A percentile compares a stretch with the other conserved stretches of the same genome.
Evolutionary conservation across 805 yeast genomes (phyloP).

Genomic region (Pichia ethanolica): DNA sequence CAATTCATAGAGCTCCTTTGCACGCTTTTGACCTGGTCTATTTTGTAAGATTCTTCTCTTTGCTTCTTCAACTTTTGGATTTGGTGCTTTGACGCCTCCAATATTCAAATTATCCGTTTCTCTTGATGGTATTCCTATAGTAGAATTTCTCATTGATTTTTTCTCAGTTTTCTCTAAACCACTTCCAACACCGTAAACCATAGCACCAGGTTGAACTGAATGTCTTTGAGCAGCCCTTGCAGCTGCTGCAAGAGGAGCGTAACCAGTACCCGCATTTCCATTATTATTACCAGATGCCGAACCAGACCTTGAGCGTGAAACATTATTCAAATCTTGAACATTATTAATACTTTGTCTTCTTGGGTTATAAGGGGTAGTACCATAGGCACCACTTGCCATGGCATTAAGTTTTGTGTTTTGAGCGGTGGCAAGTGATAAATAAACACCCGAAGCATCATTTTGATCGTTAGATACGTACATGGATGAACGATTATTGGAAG

Average conservation of each 20-base stretch:
- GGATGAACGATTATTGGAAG: conserved; percentile 11
- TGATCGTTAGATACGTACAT: conserved; percentile 14
- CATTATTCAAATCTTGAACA: no score
- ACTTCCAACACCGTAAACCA: background rate
- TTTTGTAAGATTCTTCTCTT: conserved; percentile 8
- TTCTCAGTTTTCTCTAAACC: background rate
- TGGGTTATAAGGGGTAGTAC: background rate
- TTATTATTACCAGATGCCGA: background rate
- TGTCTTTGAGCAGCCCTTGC: conserved; percentile 22
- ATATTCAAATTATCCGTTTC: background rate
- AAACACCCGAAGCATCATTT: conserved; percentile 47
- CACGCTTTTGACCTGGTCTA: conserved; percentile 29
- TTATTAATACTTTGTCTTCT: background rate
- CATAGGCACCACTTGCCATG: conserved; percentile 20
- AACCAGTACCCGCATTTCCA: background rate
- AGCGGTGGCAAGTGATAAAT: conserved; percentile 64
- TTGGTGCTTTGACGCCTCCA: conserved; percentile 4
- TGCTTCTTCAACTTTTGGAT: conserved; percentile 14
- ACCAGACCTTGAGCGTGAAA: background rate
- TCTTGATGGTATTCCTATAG: background rate
- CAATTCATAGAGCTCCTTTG: conserved; percentile 48
- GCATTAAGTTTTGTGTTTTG: conserved; percentile 74
- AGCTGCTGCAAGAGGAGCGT: conserved; percentile 26
- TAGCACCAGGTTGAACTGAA: conserved; percentile 9
- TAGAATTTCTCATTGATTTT: background rate